phyloP scores from a whole-genome alignment of 257 asterid genomes.

The Plectranthus barbatus region DNA sequence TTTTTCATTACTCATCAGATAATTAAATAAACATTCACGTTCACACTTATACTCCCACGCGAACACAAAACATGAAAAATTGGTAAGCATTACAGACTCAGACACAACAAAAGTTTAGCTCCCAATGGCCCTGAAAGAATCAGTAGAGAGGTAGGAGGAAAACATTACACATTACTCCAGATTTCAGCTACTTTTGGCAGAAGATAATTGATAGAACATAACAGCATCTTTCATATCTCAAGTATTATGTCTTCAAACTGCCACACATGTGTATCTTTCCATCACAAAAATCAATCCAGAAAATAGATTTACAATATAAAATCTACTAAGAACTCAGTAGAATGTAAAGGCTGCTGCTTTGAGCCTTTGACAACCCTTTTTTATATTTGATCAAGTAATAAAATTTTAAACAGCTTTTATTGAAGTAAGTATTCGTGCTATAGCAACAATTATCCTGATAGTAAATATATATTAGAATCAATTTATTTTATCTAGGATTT shows the following conservation, averaged over 20 bases:
- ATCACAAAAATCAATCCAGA: not conserved
- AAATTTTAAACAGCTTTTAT: not conserved
- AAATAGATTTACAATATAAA: not conserved
- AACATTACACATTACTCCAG: not conserved
- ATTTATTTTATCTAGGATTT: not conserved
- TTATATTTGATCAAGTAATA: too few relatives aligned
- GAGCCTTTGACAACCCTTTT: too few relatives aligned
- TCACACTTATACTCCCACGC: not conserved
- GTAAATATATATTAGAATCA: too few relatives aligned
- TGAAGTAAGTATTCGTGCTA: not conserved
- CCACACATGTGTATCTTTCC: not conserved
- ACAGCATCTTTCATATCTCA: not conserved
- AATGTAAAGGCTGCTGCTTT: not conserved
- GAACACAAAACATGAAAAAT: not conserved
- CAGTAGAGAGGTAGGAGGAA: not conserved
- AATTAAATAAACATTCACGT: not conserved
- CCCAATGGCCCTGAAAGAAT: not conserved
- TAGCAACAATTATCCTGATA: not conserved
- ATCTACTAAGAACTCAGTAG: not conserved
- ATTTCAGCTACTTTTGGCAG: not conserved
- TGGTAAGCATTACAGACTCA: not conserved
- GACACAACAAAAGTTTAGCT: not conserved
- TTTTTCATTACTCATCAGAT: not conserved
- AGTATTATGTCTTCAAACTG: not conserved
- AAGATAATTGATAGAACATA: not conserved